A percentile compares a stretch with the other conserved stretches of the same genome.
phyloP scores from a whole-genome alignment of 2,329 filamentous ascomycete genomes.

The Didymella sp. region DNA sequence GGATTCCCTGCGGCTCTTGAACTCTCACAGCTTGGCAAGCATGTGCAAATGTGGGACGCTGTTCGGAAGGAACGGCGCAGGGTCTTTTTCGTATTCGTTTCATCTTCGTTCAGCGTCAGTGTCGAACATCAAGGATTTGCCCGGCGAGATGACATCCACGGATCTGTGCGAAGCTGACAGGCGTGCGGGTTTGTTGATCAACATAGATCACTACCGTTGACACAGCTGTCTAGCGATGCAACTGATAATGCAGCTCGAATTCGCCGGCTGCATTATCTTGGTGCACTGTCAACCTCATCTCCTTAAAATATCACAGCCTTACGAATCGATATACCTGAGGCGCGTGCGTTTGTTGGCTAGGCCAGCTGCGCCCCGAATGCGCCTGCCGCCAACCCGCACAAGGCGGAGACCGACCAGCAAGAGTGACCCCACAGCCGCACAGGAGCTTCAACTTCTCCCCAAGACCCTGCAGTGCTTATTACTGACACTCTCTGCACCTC shows the following conservation, averaged over 20 bases:
- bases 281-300: conserved; percentile 13
- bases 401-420: conserved; percentile 30
- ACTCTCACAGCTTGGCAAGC: conserved; percentile 11
- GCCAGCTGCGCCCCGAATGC: conserved; percentile 29
- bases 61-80: conserved; percentile 16
- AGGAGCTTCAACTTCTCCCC: conserved; percentile 28
- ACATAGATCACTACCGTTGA: neutral
- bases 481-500: conserved; percentile 27
- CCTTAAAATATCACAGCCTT: conserved; percentile 22
- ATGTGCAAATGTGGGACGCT: conserved; percentile 9
- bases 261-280: neutral
- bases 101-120: conserved; percentile 4
- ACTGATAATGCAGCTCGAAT: neutral
- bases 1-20: conserved; percentile 7
- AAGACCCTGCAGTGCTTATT: conserved; percentile 27
- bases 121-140: conserved; percentile 4
- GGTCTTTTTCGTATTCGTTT: conserved; percentile 17
- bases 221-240: neutral
- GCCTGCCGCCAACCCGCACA: conserved; percentile 31
- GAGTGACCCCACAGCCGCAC: conserved; percentile 37
- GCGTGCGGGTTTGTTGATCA: neutral
- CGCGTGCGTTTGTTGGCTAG: conserved; percentile 20
- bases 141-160: conserved; percentile 1
- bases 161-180: conserved; percentile 4
- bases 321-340: conserved; percentile 15